Base-by-base conservation (phyloP, 2,329 filamentous ascomycete species). In the Xylaria sp. region DNA sequence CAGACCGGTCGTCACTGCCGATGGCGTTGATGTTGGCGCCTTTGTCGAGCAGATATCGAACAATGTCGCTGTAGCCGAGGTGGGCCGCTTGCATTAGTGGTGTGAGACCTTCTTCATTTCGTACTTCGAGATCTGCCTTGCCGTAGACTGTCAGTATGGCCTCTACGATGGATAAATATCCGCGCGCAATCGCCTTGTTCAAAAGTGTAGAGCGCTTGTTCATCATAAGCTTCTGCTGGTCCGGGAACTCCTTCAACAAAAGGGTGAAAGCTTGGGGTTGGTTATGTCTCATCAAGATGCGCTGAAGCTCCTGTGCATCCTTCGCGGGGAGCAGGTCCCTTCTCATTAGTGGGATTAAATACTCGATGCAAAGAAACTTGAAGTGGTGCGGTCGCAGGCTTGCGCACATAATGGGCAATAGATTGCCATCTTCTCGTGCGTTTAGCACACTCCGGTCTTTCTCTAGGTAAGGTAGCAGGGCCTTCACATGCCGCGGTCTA, bases 351-450 rank as follows among this genome's bases (percentile, higher is more conserved):
- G 53, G 53, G 25, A 56, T 35, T 12, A 56, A 28, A 23, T 56
- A 37, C 40, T 56, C 53, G 40, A 56, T 56, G 17, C 53, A 56
- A 15, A 43, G 40, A 19, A 56, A 56, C 40, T 56, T 56, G 25
- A 23, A 45, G n/a, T 38, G 53, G 12, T 56, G 53, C 25, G 53
- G 53, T 11, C 21, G 53, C 15, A 23, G 19, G 23, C 17, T 43
- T 19, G 40, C 40, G 14, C 40, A 43, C 40, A 21, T 43, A 9
- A 43, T 43, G 9, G n/a, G 8, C 17, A 43, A 19, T 12, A 43
- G 40, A 11, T 15, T 15, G 4, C 7, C 40, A 43, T 43, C 40
- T 23, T 43, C 40, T 12, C n/a, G 40, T 19, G 40, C 40, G 17
- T 5, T 43, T 12, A 43, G 14, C 40, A 43, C 8, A 19, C 40